Conservation (phyloP, 2,329 filamentous ascomycete species). For the Aspergillus japonicus region DNA sequence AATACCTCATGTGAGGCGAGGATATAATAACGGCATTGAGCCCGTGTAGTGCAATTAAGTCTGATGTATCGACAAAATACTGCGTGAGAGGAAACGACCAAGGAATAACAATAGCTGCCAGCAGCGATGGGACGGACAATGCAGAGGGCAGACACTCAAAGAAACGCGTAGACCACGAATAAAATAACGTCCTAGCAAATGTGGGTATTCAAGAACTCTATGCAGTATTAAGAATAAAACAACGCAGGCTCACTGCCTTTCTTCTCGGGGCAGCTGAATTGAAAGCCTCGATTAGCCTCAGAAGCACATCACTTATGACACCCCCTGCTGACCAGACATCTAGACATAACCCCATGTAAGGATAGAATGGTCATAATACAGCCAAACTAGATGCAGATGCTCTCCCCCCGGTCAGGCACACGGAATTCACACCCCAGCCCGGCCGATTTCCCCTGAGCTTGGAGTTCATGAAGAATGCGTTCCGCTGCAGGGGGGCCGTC, state of each 20-base stretch:
- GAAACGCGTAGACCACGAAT: neutral
- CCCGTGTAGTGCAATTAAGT: neutral
- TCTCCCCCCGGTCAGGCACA: conserved; percentile 65
- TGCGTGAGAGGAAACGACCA: neutral
- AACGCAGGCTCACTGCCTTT: neutral
- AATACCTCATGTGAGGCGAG: no score
- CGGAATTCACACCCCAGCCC: conserved; percentile 77
- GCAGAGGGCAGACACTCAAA: neutral
- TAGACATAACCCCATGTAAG: neutral
- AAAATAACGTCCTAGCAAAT: neutral
- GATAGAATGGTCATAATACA: neutral
- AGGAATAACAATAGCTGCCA: neutral
- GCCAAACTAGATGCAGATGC: conserved; percentile 42
- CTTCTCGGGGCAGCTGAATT: no score
- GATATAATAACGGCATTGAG: neutral
- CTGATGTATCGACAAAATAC: neutral
- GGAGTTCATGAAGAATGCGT: conserved; percentile 68
- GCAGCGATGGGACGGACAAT: neutral
- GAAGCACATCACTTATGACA: no score
- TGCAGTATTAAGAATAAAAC: neutral
- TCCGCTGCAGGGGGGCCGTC: conserved; percentile 67
- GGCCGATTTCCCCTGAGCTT: conserved; percentile 62
- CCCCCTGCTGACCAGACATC: no score
- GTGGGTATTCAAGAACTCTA: neutral
- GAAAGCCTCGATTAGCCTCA: no score